Evolutionary conservation across 306 rosid genomes (phyloP).

Genomic region (Glycyrrhiza uralensis): DNA sequence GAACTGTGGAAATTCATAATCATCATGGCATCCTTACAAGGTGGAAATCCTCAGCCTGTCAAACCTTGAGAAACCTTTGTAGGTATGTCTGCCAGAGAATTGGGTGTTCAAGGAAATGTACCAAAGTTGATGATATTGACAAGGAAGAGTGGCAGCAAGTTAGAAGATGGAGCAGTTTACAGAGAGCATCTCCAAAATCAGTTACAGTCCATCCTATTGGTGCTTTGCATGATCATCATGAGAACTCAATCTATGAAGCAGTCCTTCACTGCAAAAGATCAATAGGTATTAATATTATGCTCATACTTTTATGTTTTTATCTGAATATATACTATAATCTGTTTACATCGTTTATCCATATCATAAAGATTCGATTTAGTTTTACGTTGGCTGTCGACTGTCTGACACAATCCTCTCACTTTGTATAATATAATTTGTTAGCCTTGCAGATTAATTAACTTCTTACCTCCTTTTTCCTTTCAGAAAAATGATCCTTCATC

Average conservation of each 20-base stretch:
- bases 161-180: constrained; percentile 27
- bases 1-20: background rate
- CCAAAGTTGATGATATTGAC: constrained; percentile 41
- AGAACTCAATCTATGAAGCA: constrained; percentile 58
- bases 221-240: constrained; percentile 37
- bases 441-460: background rate
- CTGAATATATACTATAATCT: no score
- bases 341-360: no score
- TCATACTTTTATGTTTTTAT: background rate
- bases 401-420: no score
- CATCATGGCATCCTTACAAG: constrained; percentile 27
- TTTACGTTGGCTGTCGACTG: no score
- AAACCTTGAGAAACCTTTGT: constrained; percentile 16
- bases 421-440: background rate
- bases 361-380: no score
- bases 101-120: constrained; percentile 31
- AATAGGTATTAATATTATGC: constrained; percentile 40
- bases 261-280: constrained; percentile 66
- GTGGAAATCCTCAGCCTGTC: constrained; percentile 26
- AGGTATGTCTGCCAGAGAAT: constrained; percentile 25
- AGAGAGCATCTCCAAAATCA: constrained; percentile 33
- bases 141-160: constrained; percentile 32
- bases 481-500: constrained; percentile 35
- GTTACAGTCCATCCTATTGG: background rate
- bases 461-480: background rate